phyloP scores from a whole-genome alignment of 768 basidiomycete genomes.

The Ramaria sp. region DNA sequence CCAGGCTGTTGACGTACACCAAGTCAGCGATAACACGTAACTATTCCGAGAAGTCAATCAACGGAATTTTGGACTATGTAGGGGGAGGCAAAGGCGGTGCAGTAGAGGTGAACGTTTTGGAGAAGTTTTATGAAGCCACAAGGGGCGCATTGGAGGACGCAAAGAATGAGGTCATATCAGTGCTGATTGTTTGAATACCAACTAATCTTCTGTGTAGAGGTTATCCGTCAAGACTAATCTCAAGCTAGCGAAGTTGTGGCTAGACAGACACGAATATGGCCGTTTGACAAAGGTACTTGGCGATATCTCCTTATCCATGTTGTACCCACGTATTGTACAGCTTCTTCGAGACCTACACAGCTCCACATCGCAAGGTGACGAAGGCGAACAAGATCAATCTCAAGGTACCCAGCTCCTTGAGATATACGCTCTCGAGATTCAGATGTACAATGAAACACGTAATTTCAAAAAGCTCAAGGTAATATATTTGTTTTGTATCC shows the following conservation, averaged over 20 bases:
- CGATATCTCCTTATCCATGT: neutral
- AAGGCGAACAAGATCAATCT: conserved; percentile 75
- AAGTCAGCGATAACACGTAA: conserved; percentile 93
- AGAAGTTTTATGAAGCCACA: conserved; percentile 93
- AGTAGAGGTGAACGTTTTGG: conserved; percentile 66
- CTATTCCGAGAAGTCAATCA: conserved; percentile 97
- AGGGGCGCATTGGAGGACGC: conserved; percentile 84
- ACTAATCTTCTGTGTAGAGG: conserved; percentile 38
- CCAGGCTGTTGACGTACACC: conserved; percentile 80
- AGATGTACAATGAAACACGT: conserved; percentile 96
- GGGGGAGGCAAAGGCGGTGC: conserved; percentile 42
- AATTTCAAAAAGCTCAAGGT: conserved; percentile 97
- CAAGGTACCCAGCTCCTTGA: conserved; percentile 91
- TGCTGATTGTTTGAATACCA: too few relatives aligned
- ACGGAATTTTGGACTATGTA: conserved; percentile 95
- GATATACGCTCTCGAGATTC: conserved; percentile 96
- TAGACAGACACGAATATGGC: conserved; percentile 85
- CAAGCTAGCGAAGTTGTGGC: conserved; percentile 95
- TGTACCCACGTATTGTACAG: conserved; percentile 25
- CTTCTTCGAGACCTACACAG: conserved; percentile 67
- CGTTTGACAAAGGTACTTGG: conserved; percentile 65
- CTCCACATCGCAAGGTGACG: conserved; percentile 53
- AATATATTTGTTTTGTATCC: conserved; percentile 1
- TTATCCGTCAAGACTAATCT: conserved; percentile 92
- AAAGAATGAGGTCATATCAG: conserved; percentile 72